phyloP scores from a whole-genome alignment of 75 land plant genomes.

The Pinus taeda region DNA sequence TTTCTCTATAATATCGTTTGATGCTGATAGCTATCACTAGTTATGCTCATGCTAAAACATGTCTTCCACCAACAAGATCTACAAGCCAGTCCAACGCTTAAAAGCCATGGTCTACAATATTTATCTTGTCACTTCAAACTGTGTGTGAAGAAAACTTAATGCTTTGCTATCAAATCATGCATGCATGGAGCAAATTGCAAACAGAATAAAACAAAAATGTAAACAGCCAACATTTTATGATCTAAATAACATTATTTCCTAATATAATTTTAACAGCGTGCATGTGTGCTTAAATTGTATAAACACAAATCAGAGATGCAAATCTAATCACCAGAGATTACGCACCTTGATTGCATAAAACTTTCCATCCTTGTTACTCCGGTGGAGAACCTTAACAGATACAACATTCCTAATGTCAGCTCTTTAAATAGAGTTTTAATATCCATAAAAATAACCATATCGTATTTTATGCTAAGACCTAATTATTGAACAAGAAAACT shows the following conservation, averaged over 20 bases:
- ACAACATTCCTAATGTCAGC: background rate
- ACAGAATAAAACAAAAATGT: too few species aligned
- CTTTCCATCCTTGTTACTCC: slow-evolving; percentile 26
- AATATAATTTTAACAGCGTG: background rate
- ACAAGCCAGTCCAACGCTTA: too few species aligned
- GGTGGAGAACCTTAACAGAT: slow-evolving; percentile 33
- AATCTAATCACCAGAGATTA: background rate
- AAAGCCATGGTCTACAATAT: background rate
- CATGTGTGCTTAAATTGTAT: background rate
- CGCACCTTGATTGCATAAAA: slow-evolving; percentile 48
- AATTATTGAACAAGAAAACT: background rate
- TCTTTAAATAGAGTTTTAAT: background rate
- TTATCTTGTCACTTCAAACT: background rate
- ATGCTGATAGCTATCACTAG: background rate
- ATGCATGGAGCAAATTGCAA: too few species aligned
- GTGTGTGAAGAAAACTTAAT: background rate
- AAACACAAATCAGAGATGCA: background rate
- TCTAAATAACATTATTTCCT: background rate
- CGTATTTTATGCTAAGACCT: background rate
- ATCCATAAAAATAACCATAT: slow-evolving; percentile 2
- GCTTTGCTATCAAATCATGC: background rate
- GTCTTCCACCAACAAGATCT: background rate
- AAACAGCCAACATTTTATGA: background rate
- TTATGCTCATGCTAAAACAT: background rate
- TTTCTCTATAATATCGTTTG: background rate